phyloP scores from a whole-genome alignment of 1,284 basidiomycete species.

The Cutaneotrichosporon mucoides region DNA sequence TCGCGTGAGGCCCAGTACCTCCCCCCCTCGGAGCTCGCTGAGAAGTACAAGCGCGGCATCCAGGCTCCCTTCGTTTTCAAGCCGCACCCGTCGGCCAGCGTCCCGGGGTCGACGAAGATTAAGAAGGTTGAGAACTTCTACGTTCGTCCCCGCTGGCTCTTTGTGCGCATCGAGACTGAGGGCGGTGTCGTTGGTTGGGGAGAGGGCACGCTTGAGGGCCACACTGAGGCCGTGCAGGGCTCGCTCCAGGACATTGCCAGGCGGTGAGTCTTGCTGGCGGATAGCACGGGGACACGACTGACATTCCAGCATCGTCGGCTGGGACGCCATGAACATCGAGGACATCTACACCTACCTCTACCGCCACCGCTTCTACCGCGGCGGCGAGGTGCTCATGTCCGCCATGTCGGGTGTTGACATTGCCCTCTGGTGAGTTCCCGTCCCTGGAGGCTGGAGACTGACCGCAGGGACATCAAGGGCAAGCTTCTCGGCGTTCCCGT shows the following conservation, averaged over 20 bases:
- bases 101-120: slow-evolving; percentile 28
- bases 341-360: slow-evolving; percentile 58
- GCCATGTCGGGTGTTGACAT: slow-evolving; percentile 55
- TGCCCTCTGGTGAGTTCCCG: slow-evolving; percentile 50
- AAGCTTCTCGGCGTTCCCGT: slow-evolving; percentile 70
- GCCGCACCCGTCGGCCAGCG: slow-evolving; percentile 27
- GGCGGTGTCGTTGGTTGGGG: slow-evolving; percentile 66
- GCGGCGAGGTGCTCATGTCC: slow-evolving; percentile 66
- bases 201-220: slow-evolving; percentile 49
- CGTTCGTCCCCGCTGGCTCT: slow-evolving; percentile 69
- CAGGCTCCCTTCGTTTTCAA: slow-evolving; percentile 23
- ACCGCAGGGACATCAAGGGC: slow-evolving; percentile 65
- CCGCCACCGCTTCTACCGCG: slow-evolving; percentile 66
- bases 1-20: slow-evolving; percentile 35
- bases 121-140: slow-evolving; percentile 57
- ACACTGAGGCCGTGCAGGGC: slow-evolving; percentile 72
- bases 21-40: slow-evolving; percentile 38
- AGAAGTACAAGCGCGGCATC: slow-evolving; percentile 38
- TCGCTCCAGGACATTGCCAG: slow-evolving; percentile 61
- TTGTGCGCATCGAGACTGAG: slow-evolving; percentile 66
- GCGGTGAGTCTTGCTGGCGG: slow-evolving; percentile 54
- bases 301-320: slow-evolving; percentile 51
- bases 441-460: no score
- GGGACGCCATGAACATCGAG: slow-evolving; percentile 65
- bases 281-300: no score